Evolutionary conservation across 2,329 filamentous ascomycete genomes (phyloP), one percentile per base, ranked within the genome.

Genomic region (Sclerotinia minor): DNA sequence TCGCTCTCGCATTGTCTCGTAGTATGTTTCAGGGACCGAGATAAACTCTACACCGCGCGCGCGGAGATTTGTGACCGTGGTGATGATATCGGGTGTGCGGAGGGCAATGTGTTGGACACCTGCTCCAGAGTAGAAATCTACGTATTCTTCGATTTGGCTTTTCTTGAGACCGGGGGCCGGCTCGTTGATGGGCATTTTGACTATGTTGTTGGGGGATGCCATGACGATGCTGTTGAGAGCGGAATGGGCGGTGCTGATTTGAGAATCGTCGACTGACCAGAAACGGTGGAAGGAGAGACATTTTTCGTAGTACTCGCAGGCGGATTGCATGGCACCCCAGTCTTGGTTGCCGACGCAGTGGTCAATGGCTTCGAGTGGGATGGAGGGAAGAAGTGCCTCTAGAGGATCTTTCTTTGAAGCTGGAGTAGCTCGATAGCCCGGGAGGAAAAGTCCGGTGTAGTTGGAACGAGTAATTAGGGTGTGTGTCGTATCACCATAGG

Each of bases 181-280:
- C 81, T 97, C 94, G 83, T 97, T 97, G 85, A 98, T 96, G 75
- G 94, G 94, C 93, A 97, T 97, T 82, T 97, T 97, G 80, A 97
- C 92, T 5, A 90, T 79, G 68, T 94, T 90, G 81, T 94, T 92
- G 69, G 88, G 87, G 5, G 89, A 92, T 53, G 91, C 87, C 93
- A 97, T 97, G 77, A 97, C 94, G 75, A 97, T 89, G 76, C 87
- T 92, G 80, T 89, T 92, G 59, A 97, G 84, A 13, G 94, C 93
- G 0, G 90, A 93, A 84, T 92, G 97, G 77, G 96, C 93, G 72
- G 92, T 97, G 84, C 88, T 92, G 80, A 97, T 96, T 78, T 96
- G 88, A 73, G 87, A 90, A 83, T 97, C 94, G 79, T 97, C 94
- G 68, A 97, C 94, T 66, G 89, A 92, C 94, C 94, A 97, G 88